Base-by-base conservation (phyloP, 208 protist genomes). In the Trypanosoma rangeli region DNA sequence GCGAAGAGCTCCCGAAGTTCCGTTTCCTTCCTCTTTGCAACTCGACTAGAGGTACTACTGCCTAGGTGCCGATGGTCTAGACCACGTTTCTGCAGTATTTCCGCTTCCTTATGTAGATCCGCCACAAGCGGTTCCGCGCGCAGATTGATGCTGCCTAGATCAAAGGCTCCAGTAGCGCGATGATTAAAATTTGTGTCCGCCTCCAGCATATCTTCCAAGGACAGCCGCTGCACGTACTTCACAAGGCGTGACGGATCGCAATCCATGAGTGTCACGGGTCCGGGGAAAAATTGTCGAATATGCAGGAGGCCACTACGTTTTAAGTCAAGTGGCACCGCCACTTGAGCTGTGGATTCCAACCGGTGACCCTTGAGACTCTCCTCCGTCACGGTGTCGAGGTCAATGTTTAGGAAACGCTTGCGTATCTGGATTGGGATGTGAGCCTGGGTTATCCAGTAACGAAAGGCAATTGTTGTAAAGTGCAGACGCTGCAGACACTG, bases 281-380 rank as follows among this genome's bases (percentile, higher is more conserved):
- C 90, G 0, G 90, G 90, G 44, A 96, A 87, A 72, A 88, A 94
- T 77, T 96, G 88, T n/a, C 90, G 83, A 61, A 96, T 96, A 73
- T 96, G 90, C 53, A 96, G 82, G 20, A 96, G 64, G 0, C 90
- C 90, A 69, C 90, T 96, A 59, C 90, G 90, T 78, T 94, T 92
- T 70, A 96, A 71, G 63, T 96, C 90, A 55, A 96, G 86, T 42
- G 90, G 87, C 24, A 88, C 83, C 28, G 79, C 76, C 37, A 87
- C 70, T 33, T 76, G 64, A 37, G 90, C 85, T 3, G 75, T 79
- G 39, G 67, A 64, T 66, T 90, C 77, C 35, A 91, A 70, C 22
- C 63, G 39, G 68, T 82, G 70, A 13, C 86, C 84, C 8, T 74
- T 79, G 48, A 82, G 54, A 62, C 79, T 90, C 55, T 89, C 83